These are phyloP conservation scores for Scedosporium apiospermum DNA, from an alignment of 2,329 filamentous ascomycete genomes.

Conservation along the genomic window DNA sequence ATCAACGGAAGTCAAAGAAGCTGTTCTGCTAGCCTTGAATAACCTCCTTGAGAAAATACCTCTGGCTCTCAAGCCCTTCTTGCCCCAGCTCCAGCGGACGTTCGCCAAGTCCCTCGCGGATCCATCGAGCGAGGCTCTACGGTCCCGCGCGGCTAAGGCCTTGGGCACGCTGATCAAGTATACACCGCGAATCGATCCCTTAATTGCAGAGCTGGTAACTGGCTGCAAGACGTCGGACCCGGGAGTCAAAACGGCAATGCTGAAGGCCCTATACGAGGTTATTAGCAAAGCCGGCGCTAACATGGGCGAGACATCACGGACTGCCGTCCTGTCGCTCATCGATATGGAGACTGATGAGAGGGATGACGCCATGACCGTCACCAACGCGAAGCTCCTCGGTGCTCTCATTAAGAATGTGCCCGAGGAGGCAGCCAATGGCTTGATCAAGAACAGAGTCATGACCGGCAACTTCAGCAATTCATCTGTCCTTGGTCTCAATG, in stretches of 20 bases:
- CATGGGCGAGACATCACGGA: slow-evolving; percentile 86
- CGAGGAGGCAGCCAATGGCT: slow-evolving; percentile 50
- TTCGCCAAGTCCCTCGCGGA: slow-evolving; percentile 96
- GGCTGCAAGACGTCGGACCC: slow-evolving; percentile 83
- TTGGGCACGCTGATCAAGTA: slow-evolving; percentile 91
- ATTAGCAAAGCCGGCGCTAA: slow-evolving; percentile 88
- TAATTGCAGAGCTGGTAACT: slow-evolving; percentile 87
- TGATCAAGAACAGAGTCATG: slow-evolving; percentile 66
- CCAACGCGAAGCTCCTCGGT: slow-evolving; percentile 81
- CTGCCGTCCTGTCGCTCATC: slow-evolving; percentile 79
- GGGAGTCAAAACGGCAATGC: slow-evolving; percentile 89
- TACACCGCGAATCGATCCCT: slow-evolving; percentile 87
- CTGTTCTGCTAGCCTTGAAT: slow-evolving; percentile 88
- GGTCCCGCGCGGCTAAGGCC: slow-evolving; percentile 84
- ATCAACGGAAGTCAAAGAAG: slow-evolving; percentile 90
- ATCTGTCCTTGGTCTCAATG: slow-evolving; percentile 80
- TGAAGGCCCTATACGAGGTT: slow-evolving; percentile 93
- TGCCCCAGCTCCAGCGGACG: slow-evolving; percentile 91
- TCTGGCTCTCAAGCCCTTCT: slow-evolving; percentile 86
- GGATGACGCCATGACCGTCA: slow-evolving; percentile 73
- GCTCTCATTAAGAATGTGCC: slow-evolving; percentile 83
- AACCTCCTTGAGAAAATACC: slow-evolving; percentile 96
- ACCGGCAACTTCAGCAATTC: slow-evolving; percentile 65
- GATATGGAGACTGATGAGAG: slow-evolving; percentile 71
- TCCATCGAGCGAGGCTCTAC: slow-evolving; percentile 77